Percentiles rank a stretch among this genome's conserved stretches.
Evolutionary conservation across 2,329 filamentous ascomycete genomes (phyloP).

Genomic region (Paraconiothyrium brasiliense): DNA sequence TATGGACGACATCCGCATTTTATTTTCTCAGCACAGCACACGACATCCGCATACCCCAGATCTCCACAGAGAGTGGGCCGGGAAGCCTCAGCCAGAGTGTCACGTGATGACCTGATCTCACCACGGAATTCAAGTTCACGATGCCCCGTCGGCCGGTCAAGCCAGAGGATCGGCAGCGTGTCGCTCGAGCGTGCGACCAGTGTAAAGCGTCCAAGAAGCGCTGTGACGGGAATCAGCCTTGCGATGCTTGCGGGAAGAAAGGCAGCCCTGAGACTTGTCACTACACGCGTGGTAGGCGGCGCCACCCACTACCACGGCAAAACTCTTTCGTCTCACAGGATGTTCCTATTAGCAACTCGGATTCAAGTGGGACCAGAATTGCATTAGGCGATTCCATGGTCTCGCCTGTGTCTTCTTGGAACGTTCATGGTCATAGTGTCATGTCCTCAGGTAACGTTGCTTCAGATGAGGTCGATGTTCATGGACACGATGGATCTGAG

Average conservation of each 20-base stretch:
- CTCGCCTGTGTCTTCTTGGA: slow-evolving; percentile 18
- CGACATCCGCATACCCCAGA: slow-evolving; percentile 18
- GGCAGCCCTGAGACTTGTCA: slow-evolving; percentile 24
- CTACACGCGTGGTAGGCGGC: slow-evolving; percentile 23
- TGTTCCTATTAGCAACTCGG: background rate
- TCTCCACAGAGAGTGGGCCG: background rate
- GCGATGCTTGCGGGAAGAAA: slow-evolving; percentile 30
- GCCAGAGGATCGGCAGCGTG: slow-evolving; percentile 33
- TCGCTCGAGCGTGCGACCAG: slow-evolving; percentile 29
- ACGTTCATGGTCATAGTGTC: slow-evolving; percentile 15
- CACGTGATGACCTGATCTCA: slow-evolving; percentile 21
- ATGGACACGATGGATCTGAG: slow-evolving; percentile 15
- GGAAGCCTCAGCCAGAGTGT: background rate
- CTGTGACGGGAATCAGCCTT: slow-evolving; percentile 29
- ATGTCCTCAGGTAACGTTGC: slow-evolving; percentile 13
- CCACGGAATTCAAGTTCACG: background rate
- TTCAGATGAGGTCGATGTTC: background rate
- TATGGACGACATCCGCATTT: slow-evolving; percentile 16
- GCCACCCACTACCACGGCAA: slow-evolving; percentile 20
- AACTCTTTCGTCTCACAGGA: slow-evolving; percentile 11
- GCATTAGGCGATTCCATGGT: slow-evolving; percentile 9
- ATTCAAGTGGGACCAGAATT: slow-evolving; percentile 7
- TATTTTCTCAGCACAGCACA: slow-evolving; percentile 10
- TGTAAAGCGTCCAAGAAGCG: slow-evolving; percentile 35
- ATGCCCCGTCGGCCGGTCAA: slow-evolving; percentile 35